phyloP scores from a whole-genome alignment of 2,329 filamentous ascomycete genomes.

The Dryadomyces quercivorus region DNA sequence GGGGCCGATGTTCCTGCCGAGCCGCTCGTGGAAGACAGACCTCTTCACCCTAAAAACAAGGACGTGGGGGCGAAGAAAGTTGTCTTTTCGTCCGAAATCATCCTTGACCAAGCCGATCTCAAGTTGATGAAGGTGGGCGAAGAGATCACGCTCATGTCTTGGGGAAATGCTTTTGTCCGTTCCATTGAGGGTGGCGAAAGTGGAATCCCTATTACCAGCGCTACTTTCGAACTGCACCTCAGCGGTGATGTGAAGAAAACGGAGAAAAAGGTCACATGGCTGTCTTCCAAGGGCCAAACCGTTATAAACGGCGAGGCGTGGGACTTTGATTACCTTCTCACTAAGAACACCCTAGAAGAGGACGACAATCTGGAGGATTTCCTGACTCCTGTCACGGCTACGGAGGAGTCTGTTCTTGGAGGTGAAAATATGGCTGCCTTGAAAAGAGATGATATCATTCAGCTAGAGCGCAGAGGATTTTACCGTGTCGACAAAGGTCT shows the following conservation, averaged over 20 bases:
- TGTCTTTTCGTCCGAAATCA: slow-evolving; percentile 58
- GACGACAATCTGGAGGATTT: slow-evolving; percentile 78
- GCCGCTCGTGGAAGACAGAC: slow-evolving; percentile 60
- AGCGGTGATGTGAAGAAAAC: slow-evolving; percentile 91
- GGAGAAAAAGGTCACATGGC: slow-evolving; percentile 93
- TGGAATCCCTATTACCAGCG: slow-evolving; percentile 47
- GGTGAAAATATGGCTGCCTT: slow-evolving; percentile 70
- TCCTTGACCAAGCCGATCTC: slow-evolving; percentile 80
- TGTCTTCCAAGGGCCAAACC: slow-evolving; percentile 63
- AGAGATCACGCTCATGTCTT: slow-evolving; percentile 93
- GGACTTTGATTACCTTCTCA: slow-evolving; percentile 91
- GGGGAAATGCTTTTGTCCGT: slow-evolving; percentile 79
- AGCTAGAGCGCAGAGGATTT: slow-evolving; percentile 88
- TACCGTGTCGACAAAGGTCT: slow-evolving; percentile 68
- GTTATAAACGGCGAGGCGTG: slow-evolving; percentile 75
- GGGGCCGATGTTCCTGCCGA: slow-evolving; percentile 54
- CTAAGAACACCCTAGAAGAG: slow-evolving; percentile 86
- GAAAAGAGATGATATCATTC: slow-evolving; percentile 83
- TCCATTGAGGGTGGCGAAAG: slow-evolving; percentile 42
- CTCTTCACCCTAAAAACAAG: slow-evolving; percentile 82
- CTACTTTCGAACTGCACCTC: slow-evolving; percentile 80
- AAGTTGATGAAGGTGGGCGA: slow-evolving; percentile 71
- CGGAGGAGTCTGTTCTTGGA: slow-evolving; percentile 60
- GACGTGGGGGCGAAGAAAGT: slow-evolving; percentile 79
- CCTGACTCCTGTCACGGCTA: slow-evolving; percentile 64